Conservation (phyloP, 2,329 filamentous ascomycete species). For the Dendrostoma leiphaemia region DNA sequence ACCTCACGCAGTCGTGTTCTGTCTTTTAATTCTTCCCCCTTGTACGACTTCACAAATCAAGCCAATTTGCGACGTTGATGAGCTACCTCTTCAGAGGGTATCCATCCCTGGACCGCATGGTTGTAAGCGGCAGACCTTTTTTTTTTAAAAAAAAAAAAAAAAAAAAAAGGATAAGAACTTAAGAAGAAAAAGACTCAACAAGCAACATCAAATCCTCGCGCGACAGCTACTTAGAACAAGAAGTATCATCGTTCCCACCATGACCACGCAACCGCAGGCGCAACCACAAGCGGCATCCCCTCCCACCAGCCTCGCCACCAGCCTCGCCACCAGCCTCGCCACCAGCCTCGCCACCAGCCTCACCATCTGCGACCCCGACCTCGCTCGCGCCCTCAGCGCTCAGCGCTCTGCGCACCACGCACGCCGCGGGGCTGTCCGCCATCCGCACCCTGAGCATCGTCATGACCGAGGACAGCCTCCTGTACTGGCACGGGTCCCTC, state of each 20-base stretch:
- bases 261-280: neutral
- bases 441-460: neutral
- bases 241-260: too few species aligned
- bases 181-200: too few species aligned
- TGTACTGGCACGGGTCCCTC: constrained; percentile 1
- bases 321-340: too few species aligned
- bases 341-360: neutral
- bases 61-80: neutral
- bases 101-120: too few species aligned
- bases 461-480: neutral
- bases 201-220: neutral
- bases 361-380: neutral
- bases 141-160: too few species aligned
- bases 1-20: neutral
- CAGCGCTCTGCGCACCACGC: neutral
- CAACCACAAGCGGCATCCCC: neutral
- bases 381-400: neutral
- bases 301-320: neutral
- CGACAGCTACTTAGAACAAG: neutral
- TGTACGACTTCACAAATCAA: neutral
- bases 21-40: neutral
- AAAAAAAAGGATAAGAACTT: too few species aligned
- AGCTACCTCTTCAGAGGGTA: neutral
- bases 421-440: neutral
- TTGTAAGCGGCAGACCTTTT: too few species aligned